Base-by-base conservation (phyloP, 176 grass and related monocot species). In the Hyparrhenia diplandra region DNA sequence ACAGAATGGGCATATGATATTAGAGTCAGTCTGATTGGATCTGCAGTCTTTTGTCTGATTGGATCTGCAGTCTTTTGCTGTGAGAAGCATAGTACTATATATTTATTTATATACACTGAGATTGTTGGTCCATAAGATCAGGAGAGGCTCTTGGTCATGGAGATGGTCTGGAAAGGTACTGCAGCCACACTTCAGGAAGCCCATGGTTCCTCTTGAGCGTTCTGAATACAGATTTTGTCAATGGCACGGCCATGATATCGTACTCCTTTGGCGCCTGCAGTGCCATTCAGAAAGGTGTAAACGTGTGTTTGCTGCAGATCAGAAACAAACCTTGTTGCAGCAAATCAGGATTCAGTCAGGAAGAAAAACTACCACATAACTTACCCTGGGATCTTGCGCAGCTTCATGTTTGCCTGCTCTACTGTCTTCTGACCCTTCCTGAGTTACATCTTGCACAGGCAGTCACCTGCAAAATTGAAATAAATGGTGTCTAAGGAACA, bases 371-470 rank as follows among this genome's bases (percentile, higher is more conserved):
- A 46, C 5, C 21, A 21, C 87, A 37, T n/a, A 18, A 95, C 54
- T 0, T 12, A 59, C 96, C 85, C 93, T 95, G 64, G 96, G 96
- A 42, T 54, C 81, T 91, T 95, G 57, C 75, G 85, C 71, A 98
- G 67, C 71, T 81, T 92, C 88, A 98, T 95, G 45, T 89, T 95
- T 84, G 88, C 86, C 69, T 98, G 90, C 80, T 91, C 82, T 13
- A 89, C 35, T 39, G 90, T 95, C 73, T 98, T 98, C 85, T 86
- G 79, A 16, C 94, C 94, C 69, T 98, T 98, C 85, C 81, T 95
- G 45, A 95, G 86, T 98, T 98, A 69, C 96, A 98, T 89, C 84
- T 89, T 32, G 80, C 77, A 75, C 96, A 98, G 34, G 96, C 96
- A 41, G 92, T 84, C n/a, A 98, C 96, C 96, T 98, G 69, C 27